A percentile compares a stretch with the other conserved stretches of the same genome.
These are phyloP conservation scores for Hyphopichia buzzinii DNA, from an alignment of 1,139 yeast genomes.

Conservation along the genomic window DNA sequence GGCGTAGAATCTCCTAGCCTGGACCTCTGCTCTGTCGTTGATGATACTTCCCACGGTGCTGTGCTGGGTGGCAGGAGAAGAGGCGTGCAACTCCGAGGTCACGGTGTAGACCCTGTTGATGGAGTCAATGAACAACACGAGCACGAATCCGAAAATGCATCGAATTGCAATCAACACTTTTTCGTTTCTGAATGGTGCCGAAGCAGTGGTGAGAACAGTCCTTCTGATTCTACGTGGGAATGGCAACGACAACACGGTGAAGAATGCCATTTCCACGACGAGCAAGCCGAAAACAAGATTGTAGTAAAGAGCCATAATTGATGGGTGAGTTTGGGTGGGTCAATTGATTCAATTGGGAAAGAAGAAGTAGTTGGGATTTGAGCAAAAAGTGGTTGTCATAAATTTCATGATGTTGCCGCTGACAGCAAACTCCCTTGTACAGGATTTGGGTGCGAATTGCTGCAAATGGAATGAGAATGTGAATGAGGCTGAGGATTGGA, in stretches of 20 bases:
- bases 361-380: too few relatives aligned
- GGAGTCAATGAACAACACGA: conserved; percentile 83
- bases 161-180: conserved; percentile 76
- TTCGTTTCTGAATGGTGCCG: conserved; percentile 69
- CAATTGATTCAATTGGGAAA: too few relatives aligned
- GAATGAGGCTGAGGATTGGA: too few relatives aligned
- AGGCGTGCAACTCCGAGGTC: conserved; percentile 53
- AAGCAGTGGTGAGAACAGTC: conserved; percentile 59
- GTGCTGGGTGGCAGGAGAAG: conserved; percentile 17
- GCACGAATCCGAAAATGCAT: conserved; percentile 80
- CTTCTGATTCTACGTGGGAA: conserved; percentile 75
- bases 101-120: conserved; percentile 80
- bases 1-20: conserved; percentile 89
- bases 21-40: conserved; percentile 72
- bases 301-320: conserved; percentile 68
- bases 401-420: too few relatives aligned
- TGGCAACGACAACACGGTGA: conserved; percentile 81
- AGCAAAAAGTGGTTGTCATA: too few relatives aligned
- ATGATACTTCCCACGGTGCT: conserved; percentile 23
- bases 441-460: background rate
- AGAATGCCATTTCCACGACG: conserved; percentile 75
- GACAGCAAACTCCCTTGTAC: background rate
- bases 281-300: conserved; percentile 72
- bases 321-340: background rate
- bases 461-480: too few relatives aligned